Conservation (phyloP, 176 grass and related monocot species). For the Elymus sibiricus region DNA sequence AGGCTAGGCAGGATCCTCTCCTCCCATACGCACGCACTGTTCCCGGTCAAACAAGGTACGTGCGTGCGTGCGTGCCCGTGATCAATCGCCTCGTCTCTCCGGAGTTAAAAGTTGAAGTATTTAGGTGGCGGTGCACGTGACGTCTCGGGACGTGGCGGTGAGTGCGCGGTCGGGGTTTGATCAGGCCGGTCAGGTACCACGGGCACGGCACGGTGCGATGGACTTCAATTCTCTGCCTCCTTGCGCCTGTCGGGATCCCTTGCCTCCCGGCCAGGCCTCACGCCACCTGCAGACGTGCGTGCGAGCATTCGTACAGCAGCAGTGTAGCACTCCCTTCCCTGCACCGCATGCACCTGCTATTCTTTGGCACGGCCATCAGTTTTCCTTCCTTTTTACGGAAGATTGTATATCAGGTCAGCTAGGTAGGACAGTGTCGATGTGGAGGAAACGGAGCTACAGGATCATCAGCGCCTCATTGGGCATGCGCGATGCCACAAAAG, state of each 20-base stretch:
- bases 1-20: not conserved
- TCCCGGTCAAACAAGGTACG: not conserved
- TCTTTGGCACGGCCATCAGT: too few relatives aligned
- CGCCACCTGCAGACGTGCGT: not conserved
- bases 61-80: not conserved
- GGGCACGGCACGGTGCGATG: not conserved
- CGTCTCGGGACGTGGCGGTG: too few relatives aligned
- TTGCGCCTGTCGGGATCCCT: not conserved
- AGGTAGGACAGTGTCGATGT: too few relatives aligned
- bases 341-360: too few relatives aligned
- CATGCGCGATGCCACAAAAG: not conserved
- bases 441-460: not conserved
- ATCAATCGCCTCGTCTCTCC: not conserved
- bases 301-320: too few relatives aligned
- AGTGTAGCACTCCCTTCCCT: too few relatives aligned
- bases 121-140: not conserved
- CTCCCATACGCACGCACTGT: not conserved
- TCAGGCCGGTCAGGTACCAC: not conserved
- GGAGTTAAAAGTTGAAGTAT: too few relatives aligned
- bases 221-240: slow-evolving; percentile 5
- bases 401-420: too few relatives aligned
- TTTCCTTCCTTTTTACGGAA: too few relatives aligned
- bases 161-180: not conserved
- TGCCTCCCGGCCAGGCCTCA: not conserved
- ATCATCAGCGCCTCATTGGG: not conserved